Percentiles rank a stretch among this genome's conserved stretches.
These are phyloP conservation scores for Lachancea waltii DNA, from an alignment of 805 yeast genomes.

Conservation along the genomic window DNA sequence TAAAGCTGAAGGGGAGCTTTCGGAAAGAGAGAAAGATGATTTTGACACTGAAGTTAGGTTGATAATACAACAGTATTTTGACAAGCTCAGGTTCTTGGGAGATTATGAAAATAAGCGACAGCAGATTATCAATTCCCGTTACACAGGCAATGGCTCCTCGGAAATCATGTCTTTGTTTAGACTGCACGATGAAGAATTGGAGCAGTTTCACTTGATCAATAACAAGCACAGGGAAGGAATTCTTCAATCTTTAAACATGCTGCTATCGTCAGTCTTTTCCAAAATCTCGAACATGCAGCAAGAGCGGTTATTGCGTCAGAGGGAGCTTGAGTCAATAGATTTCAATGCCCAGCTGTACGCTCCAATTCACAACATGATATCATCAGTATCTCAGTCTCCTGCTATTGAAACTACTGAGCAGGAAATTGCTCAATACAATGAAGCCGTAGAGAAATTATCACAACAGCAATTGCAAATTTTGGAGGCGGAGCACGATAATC, in stretches of 20 bases:
- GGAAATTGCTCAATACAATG: constrained; percentile 33
- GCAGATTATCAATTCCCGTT: constrained; percentile 20
- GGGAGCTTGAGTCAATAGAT: constrained; percentile 32
- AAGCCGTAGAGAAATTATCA: constrained; percentile 31
- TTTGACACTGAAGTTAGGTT: constrained; percentile 50
- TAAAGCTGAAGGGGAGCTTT: constrained; percentile 16
- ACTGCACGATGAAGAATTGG: constrained; percentile 25
- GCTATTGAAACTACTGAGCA: constrained; percentile 25
- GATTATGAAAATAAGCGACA: constrained; percentile 46
- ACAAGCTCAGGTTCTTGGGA: constrained; percentile 44
- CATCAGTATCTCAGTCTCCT: constrained; percentile 30
- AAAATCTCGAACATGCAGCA: constrained; percentile 44
- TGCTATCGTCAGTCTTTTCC: constrained; percentile 39
- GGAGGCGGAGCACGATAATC: constrained; percentile 51
- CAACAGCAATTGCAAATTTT: constrained; percentile 55
- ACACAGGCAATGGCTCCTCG: constrained; percentile 9
- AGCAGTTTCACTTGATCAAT: constrained; percentile 35
- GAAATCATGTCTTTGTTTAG: constrained; percentile 20
- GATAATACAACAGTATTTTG: constrained; percentile 46
- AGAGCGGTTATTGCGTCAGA: constrained; percentile 39
- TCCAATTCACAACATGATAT: constrained; percentile 21
- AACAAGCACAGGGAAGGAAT: constrained; percentile 44
- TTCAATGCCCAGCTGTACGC: constrained; percentile 18
- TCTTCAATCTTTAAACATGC: constrained; percentile 41
- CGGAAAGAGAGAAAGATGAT: constrained; percentile 45